Base-by-base conservation (phyloP, 1,284 basidiomycete genomes). In the Mycosarcoma mackinlayi region DNA sequence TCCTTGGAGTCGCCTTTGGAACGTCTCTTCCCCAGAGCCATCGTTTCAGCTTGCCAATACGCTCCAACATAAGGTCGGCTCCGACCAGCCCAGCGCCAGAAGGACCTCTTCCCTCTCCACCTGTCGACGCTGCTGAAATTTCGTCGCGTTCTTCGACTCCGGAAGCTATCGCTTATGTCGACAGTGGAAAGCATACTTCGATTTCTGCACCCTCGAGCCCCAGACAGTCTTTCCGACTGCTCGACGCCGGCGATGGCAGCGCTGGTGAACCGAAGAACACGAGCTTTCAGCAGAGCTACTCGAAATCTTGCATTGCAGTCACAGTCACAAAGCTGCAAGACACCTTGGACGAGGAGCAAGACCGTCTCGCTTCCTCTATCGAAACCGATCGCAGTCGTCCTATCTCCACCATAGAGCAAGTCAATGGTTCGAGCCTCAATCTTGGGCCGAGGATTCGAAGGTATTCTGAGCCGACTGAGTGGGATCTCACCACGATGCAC, bases 91-190 rank as follows among this genome's bases (percentile, higher is more conserved):
- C 37, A 31, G 53, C 60, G 16, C 60, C 60, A 6, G 47, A n/a
- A 9, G 53, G 48, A 1, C 48, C 60, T 7, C 49, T 63, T 30
- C 48, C 53, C 3, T 25, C 47, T 10, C 42, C 53, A 23, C 53
- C 60, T 4, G 18, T 38, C 23, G 47, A 39, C 10, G 47, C 9
- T 34, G 14, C 25, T 8, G 13, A 11, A 6, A 9, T 7, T 16
- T 18, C 6, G 9, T 49, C 18, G 2, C 31, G 31, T 10, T 41
- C 34, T 2, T 44, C 42, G 8, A 18, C 47, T 2, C 11, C 52
- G 3, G 30, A 44, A 9, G 44, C 33, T 6, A n/a, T 30, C 38
- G 23, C 19, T 10, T 46, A 38, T 27, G 21, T 11, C 11, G 23
- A 25, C 10, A 6, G 24, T 19, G 44, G 19, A 4, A 18, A 21